Evolutionary conservation across 106 monocot genomes (phyloP), one percentile per base, ranked within the genome.

Genomic region (Dendrobium officinale): DNA sequence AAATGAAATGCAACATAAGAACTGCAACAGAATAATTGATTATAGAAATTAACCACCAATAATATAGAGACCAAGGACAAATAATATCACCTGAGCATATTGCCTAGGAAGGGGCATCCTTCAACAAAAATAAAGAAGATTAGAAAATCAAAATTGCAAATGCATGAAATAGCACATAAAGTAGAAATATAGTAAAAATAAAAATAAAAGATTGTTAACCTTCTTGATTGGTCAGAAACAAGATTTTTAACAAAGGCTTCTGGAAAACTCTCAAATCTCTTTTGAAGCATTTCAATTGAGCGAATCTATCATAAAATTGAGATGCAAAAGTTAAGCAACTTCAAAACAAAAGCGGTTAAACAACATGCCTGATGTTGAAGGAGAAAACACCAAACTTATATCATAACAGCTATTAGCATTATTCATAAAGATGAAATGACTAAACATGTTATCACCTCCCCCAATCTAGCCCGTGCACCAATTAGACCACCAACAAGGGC

Each of bases 201-300:
- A 51, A 67, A 78, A 74, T 78, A 47, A 27, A 75, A 43, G 9
- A 76, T 42, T 51, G 33, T 58, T 42, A 22, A 96, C 96, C 96
- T 92, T 75, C 80, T 88, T 67, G 83, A 49, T 78, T 70, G 66
- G 5, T 80, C 77, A 26, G 91, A 90, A 18, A 95, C 89, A 58
- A 99, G 99, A 72, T 86, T 95, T 73, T 88, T 91, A 6, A 81
- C 84, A 88, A 99, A 99, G 55, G 99, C 99, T 82, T 87, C 91
- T 24, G 99, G 99, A 85, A 95, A 99, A 70, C 85, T 93, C 80
- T 99, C 92, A 88, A 99, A 99, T 66, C 99, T 85, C 79, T 90
- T 99, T 43, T 91, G 99, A 81, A 99, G 85, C 99, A 99, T 99
- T 78, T 99, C 95, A 86, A 90, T 83, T 75, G 99, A 84, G 24